Conservation (phyloP, 345 rosid genomes). For the Theobroma cacao region DNA sequence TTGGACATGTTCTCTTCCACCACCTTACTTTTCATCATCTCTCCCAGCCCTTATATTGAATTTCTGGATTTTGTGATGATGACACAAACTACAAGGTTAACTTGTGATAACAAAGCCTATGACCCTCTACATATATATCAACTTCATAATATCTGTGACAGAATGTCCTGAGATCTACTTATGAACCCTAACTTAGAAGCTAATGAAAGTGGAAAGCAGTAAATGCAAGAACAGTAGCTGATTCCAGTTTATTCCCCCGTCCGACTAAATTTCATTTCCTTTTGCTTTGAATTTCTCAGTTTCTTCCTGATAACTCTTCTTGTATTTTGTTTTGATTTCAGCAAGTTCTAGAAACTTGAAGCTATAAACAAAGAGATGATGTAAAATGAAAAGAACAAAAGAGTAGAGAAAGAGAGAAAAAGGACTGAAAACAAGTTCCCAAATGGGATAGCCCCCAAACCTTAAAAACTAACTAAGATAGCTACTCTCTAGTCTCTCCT, state of each 20-base stretch:
- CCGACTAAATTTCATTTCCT: neutral
- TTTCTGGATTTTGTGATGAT: constrained; percentile 5
- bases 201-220: constrained; percentile 25
- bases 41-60: neutral
- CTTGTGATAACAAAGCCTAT: neutral
- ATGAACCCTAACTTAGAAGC: constrained; percentile 46
- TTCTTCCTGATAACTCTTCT: neutral
- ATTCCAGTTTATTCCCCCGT: neutral
- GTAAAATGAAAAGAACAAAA: neutral
- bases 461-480: constrained; percentile 13
- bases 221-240: constrained; percentile 14
- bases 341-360: neutral
- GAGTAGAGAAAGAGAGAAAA: neutral
- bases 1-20: constrained; percentile 62
- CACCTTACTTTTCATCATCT: constrained; percentile 33
- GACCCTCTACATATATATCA: constrained; percentile 7
- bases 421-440: neutral
- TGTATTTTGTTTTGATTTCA: neutral
- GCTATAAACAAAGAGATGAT: neutral
- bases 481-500: neutral
- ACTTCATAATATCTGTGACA: constrained; percentile 14
- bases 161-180: constrained; percentile 23
- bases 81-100: constrained; percentile 22
- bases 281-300: neutral
- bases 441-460: constrained; percentile 17